Conservation (phyloP, 2,329 filamentous ascomycete species). For the Claviceps humidiphila region DNA sequence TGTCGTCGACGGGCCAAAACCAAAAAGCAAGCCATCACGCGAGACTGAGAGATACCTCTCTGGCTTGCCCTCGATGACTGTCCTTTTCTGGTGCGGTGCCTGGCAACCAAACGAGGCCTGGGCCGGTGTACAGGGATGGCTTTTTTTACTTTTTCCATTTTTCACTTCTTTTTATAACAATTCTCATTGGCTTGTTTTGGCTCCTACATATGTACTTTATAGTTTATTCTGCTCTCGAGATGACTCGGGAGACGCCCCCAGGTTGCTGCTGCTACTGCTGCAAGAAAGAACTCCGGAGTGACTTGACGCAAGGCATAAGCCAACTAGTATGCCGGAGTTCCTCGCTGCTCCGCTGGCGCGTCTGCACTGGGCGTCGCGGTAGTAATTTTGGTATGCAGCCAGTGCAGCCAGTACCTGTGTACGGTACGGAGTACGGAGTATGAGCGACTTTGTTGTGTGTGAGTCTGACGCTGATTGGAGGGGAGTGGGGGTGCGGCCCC, state of each 20-base stretch:
- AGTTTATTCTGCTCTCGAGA: not conserved
- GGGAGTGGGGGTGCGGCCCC: not conserved
- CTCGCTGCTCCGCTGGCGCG: not conserved
- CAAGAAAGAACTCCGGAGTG: not conserved
- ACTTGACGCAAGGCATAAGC: not conserved
- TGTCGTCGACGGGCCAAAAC: no score
- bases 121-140: not conserved
- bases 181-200: no score
- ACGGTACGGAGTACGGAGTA: not conserved
- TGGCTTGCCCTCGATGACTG: not conserved
- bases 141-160: not conserved
- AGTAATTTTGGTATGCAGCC: not conserved
- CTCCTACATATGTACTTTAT: no score
- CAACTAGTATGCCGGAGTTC: conserved; percentile 2
- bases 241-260: no score
- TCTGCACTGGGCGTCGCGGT: not conserved
- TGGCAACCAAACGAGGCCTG: not conserved
- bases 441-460: conserved; percentile 3
- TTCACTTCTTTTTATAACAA: no score
- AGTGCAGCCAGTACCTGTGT: no score
- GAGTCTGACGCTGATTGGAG: not conserved
- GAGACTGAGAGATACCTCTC: no score
- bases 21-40: no score
- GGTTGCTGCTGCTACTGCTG: no score
- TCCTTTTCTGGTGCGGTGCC: not conserved